phyloP scores from a whole-genome alignment of 805 yeast species.

The Suhomyces kilbournensis region DNA sequence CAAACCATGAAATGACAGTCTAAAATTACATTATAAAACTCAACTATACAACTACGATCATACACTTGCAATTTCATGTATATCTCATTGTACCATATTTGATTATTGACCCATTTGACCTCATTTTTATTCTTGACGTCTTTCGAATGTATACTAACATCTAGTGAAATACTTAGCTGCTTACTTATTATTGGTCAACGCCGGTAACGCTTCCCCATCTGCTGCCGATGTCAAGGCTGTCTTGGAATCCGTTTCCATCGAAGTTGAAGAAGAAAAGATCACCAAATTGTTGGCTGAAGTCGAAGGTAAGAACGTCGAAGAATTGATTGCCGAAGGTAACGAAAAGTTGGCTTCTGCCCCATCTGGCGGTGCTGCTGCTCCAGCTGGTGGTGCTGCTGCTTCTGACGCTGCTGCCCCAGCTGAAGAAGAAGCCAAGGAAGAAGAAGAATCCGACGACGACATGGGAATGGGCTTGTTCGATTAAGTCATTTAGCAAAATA shows the following conservation, averaged over 20 bases:
- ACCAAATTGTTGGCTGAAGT: slow-evolving; percentile 33
- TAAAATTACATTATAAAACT: too few relatives aligned
- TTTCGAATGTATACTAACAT: slow-evolving; percentile 22
- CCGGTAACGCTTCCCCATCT: slow-evolving; percentile 45
- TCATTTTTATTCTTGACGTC: not conserved
- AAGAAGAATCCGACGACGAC: slow-evolving; percentile 26
- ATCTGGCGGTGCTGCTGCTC: slow-evolving; percentile 31
- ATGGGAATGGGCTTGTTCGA: slow-evolving; percentile 34
- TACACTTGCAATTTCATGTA: too few relatives aligned
- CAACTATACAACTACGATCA: too few relatives aligned
- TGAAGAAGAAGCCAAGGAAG: slow-evolving; percentile 23
- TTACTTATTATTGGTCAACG: slow-evolving; percentile 46
- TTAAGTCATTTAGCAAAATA: slow-evolving; percentile 12
- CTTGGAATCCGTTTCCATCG: slow-evolving; percentile 39
- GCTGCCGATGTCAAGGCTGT: slow-evolving; percentile 40
- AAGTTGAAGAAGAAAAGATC: slow-evolving; percentile 35
- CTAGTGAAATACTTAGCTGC: slow-evolving; percentile 47
- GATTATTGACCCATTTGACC: not conserved
- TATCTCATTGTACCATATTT: too few relatives aligned
- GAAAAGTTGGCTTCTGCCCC: slow-evolving; percentile 35
- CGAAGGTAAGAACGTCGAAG: slow-evolving; percentile 34
- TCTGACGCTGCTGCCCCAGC: slow-evolving; percentile 26
- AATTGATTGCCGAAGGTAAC: slow-evolving; percentile 38
- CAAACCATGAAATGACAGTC: too few relatives aligned
- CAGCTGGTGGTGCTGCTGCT: slow-evolving; percentile 24